These are phyloP conservation scores for Moesziomyces sp. DNA, from an alignment of 1,284 basidiomycete species.

Conservation along the genomic window DNA sequence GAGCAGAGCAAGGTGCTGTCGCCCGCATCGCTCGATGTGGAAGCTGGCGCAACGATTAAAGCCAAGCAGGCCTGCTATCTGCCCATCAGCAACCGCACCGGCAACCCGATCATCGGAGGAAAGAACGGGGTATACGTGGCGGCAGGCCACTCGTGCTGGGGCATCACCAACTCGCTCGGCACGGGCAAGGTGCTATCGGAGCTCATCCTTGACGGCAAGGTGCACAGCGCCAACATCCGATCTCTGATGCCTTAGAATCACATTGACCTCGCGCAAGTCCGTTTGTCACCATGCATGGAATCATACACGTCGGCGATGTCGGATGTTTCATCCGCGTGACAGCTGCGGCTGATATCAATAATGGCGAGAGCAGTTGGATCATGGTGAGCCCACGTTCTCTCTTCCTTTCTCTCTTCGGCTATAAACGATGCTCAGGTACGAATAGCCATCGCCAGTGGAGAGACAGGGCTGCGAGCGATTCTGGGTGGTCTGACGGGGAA, in stretches of 20 bases:
- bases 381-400: no score
- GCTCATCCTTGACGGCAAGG: conserved; percentile 71
- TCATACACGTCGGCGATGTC: no score
- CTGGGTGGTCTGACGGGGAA: no score
- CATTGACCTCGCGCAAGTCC: background rate
- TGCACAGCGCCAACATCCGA: conserved; percentile 71
- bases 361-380: no score
- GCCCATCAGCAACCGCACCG: conserved; percentile 71
- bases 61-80: conserved; percentile 73
- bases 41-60: conserved; percentile 65
- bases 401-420: no score
- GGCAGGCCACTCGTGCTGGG: conserved; percentile 71
- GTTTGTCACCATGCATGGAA: background rate
- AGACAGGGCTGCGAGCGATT: no score
- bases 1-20: conserved; percentile 70
- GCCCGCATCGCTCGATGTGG: conserved; percentile 68
- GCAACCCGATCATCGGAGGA: conserved; percentile 71
- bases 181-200: conserved; percentile 72
- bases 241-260: conserved; percentile 67
- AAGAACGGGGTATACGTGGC: conserved; percentile 71
- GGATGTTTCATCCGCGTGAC: no score
- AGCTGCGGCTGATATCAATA: no score
- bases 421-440: no score
- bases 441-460: no score
- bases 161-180: conserved; percentile 70